These are phyloP conservation scores for Candida pseudocylindracea DNA, from an alignment of 1,139 yeast species.

Conservation along the genomic window DNA sequence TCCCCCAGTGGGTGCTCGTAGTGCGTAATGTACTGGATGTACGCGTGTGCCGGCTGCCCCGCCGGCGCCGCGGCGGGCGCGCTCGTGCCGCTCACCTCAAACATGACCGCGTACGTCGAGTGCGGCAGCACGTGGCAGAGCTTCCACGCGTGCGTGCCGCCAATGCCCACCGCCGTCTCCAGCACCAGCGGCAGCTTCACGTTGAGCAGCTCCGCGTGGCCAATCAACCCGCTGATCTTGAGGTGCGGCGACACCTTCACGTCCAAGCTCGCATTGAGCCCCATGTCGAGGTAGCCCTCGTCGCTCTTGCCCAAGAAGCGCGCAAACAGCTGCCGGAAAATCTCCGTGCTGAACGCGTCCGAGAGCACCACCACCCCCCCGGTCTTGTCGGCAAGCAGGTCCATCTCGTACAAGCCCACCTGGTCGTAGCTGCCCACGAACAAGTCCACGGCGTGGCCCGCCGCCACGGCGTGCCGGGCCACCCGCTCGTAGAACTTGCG, in stretches of 20 bases:
- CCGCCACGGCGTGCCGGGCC: slow-evolving; percentile 44
- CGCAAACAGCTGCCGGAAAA: slow-evolving; percentile 83
- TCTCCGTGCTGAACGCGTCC: slow-evolving; percentile 93
- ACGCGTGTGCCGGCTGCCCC: slow-evolving; percentile 28
- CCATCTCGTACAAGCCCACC: slow-evolving; percentile 95
- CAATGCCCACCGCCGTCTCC: slow-evolving; percentile 84
- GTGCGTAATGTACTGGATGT: slow-evolving; percentile 50
- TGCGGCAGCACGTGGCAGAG: slow-evolving; percentile 69
- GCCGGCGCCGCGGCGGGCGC: slow-evolving; percentile 19
- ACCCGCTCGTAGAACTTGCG: slow-evolving; percentile 62
- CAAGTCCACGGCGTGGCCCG: slow-evolving; percentile 78
- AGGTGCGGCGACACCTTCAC: slow-evolving; percentile 78
- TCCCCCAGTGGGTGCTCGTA: slow-evolving; percentile 70
- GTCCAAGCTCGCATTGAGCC: slow-evolving; percentile 69
- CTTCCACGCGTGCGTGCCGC: slow-evolving; percentile 78
- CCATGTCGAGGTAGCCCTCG: slow-evolving; percentile 69
- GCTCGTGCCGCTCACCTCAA: slow-evolving; percentile 28
- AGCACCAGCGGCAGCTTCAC: slow-evolving; percentile 51
- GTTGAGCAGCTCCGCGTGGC: slow-evolving; percentile 67
- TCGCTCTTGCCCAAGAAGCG: slow-evolving; percentile 74
- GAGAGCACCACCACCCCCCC: slow-evolving; percentile 86
- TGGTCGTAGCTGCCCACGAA: slow-evolving; percentile 98
- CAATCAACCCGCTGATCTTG: slow-evolving; percentile 82
- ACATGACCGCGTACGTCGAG: slow-evolving; percentile 70
- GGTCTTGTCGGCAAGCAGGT: slow-evolving; percentile 64